Conservation (phyloP, 2,329 filamentous ascomycete species). For the Davidsoniella australis region DNA sequence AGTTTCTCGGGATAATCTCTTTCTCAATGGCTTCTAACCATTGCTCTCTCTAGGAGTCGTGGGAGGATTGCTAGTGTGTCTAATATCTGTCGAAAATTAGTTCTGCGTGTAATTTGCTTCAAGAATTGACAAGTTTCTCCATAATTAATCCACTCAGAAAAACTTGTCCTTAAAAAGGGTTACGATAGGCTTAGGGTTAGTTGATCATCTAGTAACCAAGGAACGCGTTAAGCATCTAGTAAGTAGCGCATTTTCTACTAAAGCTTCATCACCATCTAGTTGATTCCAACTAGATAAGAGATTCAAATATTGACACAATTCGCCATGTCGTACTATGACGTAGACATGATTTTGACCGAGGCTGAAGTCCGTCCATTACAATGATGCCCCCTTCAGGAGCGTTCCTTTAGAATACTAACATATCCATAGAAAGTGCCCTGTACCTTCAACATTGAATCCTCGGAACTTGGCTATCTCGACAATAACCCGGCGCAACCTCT, state of each 20-base stretch:
- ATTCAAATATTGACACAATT: no score
- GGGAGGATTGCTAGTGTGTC: no score
- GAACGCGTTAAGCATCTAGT: neutral
- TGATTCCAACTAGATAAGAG: neutral
- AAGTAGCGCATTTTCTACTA: neutral
- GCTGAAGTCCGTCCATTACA: conserved; percentile 43
- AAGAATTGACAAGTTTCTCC: no score
- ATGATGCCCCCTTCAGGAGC: neutral
- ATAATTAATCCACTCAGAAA: no score
- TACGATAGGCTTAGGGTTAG: neutral
- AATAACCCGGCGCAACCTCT: conserved; percentile 57
- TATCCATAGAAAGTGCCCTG: conserved; percentile 69
- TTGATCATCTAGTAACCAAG: neutral
- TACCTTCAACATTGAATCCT: conserved; percentile 80
- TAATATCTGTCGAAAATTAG: no score
- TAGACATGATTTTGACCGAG: conserved; percentile 71
- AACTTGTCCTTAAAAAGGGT: no score
- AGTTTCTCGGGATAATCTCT: no score
- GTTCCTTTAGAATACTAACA: conserved; percentile 7
- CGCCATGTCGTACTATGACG: conserved; percentile 62
- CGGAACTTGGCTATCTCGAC: conserved; percentile 75
- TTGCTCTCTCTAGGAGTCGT: no score
- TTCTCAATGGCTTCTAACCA: no score
- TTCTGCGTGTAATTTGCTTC: no score
- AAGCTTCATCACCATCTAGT: no score